A percentile compares a stretch with the other conserved stretches of the same genome.
These are phyloP conservation scores for Fusarium citri DNA, from an alignment of 2,329 filamentous ascomycete species.

Conservation along the genomic window DNA sequence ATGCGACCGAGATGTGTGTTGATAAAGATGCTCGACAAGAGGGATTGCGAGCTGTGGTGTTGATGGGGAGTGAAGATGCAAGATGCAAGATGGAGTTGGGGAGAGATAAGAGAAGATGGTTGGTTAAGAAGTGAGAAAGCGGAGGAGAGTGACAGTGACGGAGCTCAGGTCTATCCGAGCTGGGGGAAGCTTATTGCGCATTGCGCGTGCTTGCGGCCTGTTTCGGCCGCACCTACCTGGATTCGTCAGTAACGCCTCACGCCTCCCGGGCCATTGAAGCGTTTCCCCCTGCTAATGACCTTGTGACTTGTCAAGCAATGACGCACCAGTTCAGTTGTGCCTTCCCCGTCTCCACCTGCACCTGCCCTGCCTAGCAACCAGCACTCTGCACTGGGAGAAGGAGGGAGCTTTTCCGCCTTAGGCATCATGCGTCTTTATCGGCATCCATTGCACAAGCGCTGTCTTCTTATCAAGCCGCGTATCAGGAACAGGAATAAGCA, in stretches of 20 bases:
- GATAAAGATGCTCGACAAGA: constrained; percentile 16
- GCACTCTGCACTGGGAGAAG: background rate
- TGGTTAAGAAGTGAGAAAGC: constrained; percentile 39
- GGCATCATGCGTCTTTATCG: constrained; percentile 37
- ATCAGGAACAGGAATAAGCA: constrained; percentile 34
- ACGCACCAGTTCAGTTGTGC: constrained; percentile 45
- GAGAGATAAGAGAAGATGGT: constrained; percentile 43
- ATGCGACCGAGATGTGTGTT: constrained; percentile 21
- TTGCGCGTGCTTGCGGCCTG: constrained; percentile 46
- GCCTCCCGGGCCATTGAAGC: constrained; percentile 24
- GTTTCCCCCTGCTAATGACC: constrained; percentile 35
- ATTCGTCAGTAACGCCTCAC: constrained; percentile 37
- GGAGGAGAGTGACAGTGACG: constrained; percentile 42
- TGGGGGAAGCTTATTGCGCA: constrained; percentile 43
- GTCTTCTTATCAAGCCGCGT: constrained; percentile 34
- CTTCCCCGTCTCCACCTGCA: constrained; percentile 41
- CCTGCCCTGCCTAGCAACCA: constrained; percentile 46
- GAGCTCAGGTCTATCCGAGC: constrained; percentile 36
- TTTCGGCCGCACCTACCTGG: constrained; percentile 44
- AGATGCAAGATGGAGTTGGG: constrained; percentile 39
- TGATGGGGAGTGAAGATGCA: constrained; percentile 35
- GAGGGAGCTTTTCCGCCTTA: constrained; percentile 44
- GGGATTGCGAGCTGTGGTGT: constrained; percentile 24
- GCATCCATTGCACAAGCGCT: constrained; percentile 19
- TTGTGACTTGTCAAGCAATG: constrained; percentile 47